Evolutionary conservation across 2,329 filamentous ascomycete genomes (phyloP), one percentile per base, ranked within the genome.

Genomic region (Colletotrichum falcatum): DNA sequence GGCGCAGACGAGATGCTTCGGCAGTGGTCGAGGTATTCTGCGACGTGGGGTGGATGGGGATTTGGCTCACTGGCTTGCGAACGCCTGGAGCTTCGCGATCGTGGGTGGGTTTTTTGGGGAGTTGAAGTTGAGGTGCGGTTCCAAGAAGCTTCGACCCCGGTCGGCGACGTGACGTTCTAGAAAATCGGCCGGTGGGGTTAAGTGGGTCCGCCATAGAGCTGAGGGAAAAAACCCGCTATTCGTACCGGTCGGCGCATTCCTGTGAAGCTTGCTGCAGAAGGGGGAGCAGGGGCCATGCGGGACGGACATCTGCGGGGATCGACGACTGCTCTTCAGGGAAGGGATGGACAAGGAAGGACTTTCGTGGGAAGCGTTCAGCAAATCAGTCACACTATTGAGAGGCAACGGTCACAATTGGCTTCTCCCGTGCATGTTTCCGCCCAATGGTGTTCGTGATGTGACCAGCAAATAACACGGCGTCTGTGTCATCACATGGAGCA

Each of bases 71-170:
- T 61, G 14, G 55, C 18, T 51, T 56, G 48, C 56, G 35, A 56
- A n/a, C 49, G 60, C 53, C 28, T 28, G 30, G 35, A 42, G 37
- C 20, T 49, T 55, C 37, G 55, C n/a, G 26, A 51, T 39, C 48
- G 55, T 56, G 28, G n/a, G 16, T n/a, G 23, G 14, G 55, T 39
- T 23, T 60, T 26, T 26, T 9, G 46, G 54, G 44, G n/a, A n/a
- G 33, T 28, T 28, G 28, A 54, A 62, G 58, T 49, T 46, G 62
- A 55, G 61, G 23, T 66, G 62, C 44, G 55, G 66, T 70, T 49
- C 54, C 12, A 70, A 65, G 48, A 70, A 65, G 62, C 49, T 66
- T 59, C 18, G 33, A 42, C 48, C 60, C 60, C 46, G n/a, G 33
- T 39, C 46, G 35, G 33, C 5, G 30, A 51, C 46, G 46, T 53